Evolutionary conservation across 1,139 yeast species (phyloP), one percentile per base, ranked within the genome.

Genomic region (Hanseniaspora sp.): DNA sequence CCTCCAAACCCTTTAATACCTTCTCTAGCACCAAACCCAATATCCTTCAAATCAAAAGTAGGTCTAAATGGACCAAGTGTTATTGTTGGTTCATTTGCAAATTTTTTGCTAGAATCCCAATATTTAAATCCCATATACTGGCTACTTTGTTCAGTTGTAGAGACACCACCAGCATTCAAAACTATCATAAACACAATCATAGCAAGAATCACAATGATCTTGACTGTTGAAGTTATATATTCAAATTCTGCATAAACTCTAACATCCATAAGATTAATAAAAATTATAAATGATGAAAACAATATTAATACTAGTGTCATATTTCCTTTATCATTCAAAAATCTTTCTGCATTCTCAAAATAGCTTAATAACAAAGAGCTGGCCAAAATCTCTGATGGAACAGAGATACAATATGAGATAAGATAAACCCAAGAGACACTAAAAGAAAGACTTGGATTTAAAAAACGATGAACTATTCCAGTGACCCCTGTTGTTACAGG

Each of bases 371-470:
- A 77, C 44, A 86, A 80, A 0, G 86, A 80, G 37, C 86, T 82
- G 0, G 95, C 94, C 5, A 86, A 83, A 12, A 86, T 75, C 63
- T 87, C 95, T 0, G 90, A 79, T 0, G 95, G 88, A 54, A 86
- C 70, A 0, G 88, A 86, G 54, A 84, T 70, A 7, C 85, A 75
- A 65, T 84, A 85, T 57, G 86, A 78, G 15, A 83, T 66, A 79
- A 90, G 86, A 66, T 86, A 86, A 46, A 80, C 72, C 74, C 88
- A 77, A 0, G 95, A 95, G 0, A 85, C 72, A 0, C 94, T 82
- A 65, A 86, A 84, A 0, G 95, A 95, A 64, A 86, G 79, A 0
- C 95, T 86, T 60, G 83, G 88, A 63, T 86, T 95, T 1, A 86
- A 86, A 67, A 86, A 86, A 48, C 95, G 71, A 0, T 92, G 78